Base-by-base conservation (phyloP, 2,329 filamentous ascomycete genomes). In the Fusarium temperatum region DNA sequence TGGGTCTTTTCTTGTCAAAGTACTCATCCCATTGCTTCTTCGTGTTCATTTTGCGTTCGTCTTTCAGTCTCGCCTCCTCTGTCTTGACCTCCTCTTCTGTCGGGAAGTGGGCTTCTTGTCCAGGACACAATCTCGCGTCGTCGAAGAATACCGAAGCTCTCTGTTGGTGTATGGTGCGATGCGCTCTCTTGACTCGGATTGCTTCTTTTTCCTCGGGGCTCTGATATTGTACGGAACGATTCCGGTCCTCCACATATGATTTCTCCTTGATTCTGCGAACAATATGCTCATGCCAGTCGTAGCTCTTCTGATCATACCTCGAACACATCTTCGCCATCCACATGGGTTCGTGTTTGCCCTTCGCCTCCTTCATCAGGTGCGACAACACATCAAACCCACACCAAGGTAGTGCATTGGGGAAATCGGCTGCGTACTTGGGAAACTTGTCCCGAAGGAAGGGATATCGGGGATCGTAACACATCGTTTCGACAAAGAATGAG, bases 111-210 rank as follows among this genome's bases (percentile, higher is more conserved):
- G 28, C 11, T 39, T 26, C 18, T 8, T 28, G 22, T 7, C 20
- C 35, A 48, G 63, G 28, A 58, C 73, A 12, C 38, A 28, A 12
- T n/a, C 61, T 70, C 5, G 22, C 17, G 5, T 69, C 32, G 6
- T 74, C 64, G 18, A 75, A 66, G 36, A 75, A 56, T 0, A 30
- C 62, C 73, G 64, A 72, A 12, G 70, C 73, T 20, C 73, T 45
- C 41, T 75, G 73, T 8, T 26, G 55, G 4, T 50, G 66, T 20
- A 72, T 65, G 1, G 13, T 5, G 2, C 18, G 28, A 5, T 66
- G 57, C 11, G 9, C 26, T 14, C 14, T 28, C 20, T 10, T 13
- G 24, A 30, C 11, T 17, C 7, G 20, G 4, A 4, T 13, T 8
- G 20, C 15, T 28, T 54, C 24, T 17, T 20, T 22, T 17, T 28